Base-by-base conservation (phyloP, 345 rosid species). In the Psidium guajava region DNA sequence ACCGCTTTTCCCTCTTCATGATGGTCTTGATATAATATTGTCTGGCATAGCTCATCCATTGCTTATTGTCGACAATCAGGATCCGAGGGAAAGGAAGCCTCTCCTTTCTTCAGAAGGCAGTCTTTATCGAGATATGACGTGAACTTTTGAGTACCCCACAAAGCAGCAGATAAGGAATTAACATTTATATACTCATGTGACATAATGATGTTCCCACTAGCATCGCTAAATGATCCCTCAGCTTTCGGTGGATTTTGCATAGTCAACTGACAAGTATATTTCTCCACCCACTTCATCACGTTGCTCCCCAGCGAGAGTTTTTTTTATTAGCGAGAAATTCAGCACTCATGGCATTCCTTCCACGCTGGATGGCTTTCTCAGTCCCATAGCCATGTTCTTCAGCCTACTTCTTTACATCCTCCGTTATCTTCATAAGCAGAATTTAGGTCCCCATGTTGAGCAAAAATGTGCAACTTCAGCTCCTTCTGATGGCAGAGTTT, bases 391-490 rank as follows among this genome's bases (percentile, higher is more conserved):
- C 99, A 88, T 97, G 97, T 92, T 95, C 95, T 90, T 96, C 98
- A 49, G 99, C 99, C 84, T 96, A 97, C 91, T 93, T 97, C 40
- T 99, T 88, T 85, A 97, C 96, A 85, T 97, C 99, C 92, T 98
- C 99, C 10, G 99, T 98, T 90, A 96, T 98, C 99, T 94, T 98
- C 99, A 98, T 98, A 16, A 98, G 93, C 99, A 98, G 90, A 98
- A 98, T 74, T 98, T 98, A 10, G 98, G 99, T 51, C 99, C 99
- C 52, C 99, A 98, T 98, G 96, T 95, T 47, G 99, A 98, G 91
- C 99, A 98, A 85, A 98, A 98, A 82, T 96, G 99, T 2, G 99
- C 99, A 77, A 98, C 97, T 91, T 98, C 95, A 73, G 99, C 99
- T 87, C 99, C 99, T 32, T 98, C 99, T 83, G 99, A 90, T 77